Percentiles rank a stretch among this genome's conserved stretches.
These are phyloP conservation scores for Ophiostoma sp. DNA, from an alignment of 2,329 filamentous ascomycete species.

Conservation along the genomic window DNA sequence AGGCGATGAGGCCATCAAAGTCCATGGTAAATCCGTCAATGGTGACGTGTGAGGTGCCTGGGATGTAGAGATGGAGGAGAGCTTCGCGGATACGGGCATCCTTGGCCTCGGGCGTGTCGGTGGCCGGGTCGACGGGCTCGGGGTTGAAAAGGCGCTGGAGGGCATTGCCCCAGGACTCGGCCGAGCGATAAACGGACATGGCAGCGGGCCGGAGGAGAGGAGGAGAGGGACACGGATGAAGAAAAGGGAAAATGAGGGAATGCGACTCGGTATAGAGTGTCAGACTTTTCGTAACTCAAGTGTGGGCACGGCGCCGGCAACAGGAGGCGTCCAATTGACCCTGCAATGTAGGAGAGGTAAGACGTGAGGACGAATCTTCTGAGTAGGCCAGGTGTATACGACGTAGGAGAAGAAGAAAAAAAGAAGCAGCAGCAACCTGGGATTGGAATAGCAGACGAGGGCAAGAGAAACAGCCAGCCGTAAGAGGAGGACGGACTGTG, in stretches of 20 bases:
- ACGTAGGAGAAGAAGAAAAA: background rate
- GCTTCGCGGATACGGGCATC: conserved; percentile 31
- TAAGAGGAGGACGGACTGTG: too few species aligned
- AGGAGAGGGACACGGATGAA: background rate
- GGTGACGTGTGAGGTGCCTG: conserved; percentile 62
- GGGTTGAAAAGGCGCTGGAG: conserved; percentile 23
- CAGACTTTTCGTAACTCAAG: background rate
- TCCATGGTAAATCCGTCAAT: conserved; percentile 37
- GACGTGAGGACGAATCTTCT: background rate
- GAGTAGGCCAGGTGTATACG: background rate
- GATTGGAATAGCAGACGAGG: too few species aligned
- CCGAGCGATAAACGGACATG: conserved; percentile 69
- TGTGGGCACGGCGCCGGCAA: background rate
- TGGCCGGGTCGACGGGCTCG: background rate
- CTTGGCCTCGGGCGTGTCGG: conserved; percentile 6
- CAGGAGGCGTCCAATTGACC: background rate
- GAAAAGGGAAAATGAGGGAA: background rate
- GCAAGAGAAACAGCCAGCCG: background rate
- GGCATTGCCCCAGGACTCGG: conserved; percentile 59
- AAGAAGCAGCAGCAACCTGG: background rate
- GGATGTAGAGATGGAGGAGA: conserved; percentile 64
- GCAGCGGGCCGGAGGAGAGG: conserved; percentile 48
- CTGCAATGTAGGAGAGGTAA: background rate
- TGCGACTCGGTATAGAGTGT: too few species aligned
- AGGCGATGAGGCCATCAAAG: conserved; percentile 48